Percentiles rank a stretch among this genome's conserved stretches.
Conservation (phyloP, 2,329 filamentous ascomycete genomes). For the Ophiosphaerella herpotricha region DNA sequence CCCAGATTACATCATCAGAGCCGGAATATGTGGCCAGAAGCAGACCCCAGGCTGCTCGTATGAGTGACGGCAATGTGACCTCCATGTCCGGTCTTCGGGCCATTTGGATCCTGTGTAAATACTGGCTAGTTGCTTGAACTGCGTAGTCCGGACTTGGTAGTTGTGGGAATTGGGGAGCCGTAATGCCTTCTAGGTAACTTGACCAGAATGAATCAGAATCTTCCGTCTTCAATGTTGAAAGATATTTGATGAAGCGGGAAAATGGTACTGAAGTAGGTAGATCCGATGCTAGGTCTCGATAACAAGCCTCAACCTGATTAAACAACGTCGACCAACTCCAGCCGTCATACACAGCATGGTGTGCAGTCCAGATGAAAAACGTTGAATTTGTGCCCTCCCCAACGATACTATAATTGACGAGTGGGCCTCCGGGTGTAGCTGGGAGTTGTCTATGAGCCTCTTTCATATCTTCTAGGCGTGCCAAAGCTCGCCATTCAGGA, state of each 20-base stretch:
- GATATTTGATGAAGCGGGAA: conserved; percentile 38
- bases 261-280: conserved; percentile 30
- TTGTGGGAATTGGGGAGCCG: conserved; percentile 38
- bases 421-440: conserved; percentile 29
- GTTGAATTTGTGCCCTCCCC: conserved; percentile 16
- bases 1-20: conserved; percentile 55
- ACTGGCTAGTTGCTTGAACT: conserved; percentile 35
- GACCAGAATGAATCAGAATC: conserved; percentile 37
- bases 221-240: conserved; percentile 30
- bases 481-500: conserved; percentile 23
- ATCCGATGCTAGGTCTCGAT: conserved; percentile 11
- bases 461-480: conserved; percentile 28
- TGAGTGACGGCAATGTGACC: conserved; percentile 43
- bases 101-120: conserved; percentile 24
- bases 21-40: conserved; percentile 53
- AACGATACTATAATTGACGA: conserved; percentile 31
- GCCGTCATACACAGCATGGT: conserved; percentile 46
- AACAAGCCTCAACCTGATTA: conserved; percentile 32
- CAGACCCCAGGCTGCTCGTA: conserved; percentile 54
- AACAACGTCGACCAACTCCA: conserved; percentile 37
- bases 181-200: conserved; percentile 29
- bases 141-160: conserved; percentile 38
- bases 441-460: conserved; percentile 34
- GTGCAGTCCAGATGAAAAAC: conserved; percentile 43
- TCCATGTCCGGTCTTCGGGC: conserved; percentile 25